Evolutionary conservation across 192 early-diverging fungal species (phyloP).

Genomic region (Pilobolus umbonatus): DNA sequence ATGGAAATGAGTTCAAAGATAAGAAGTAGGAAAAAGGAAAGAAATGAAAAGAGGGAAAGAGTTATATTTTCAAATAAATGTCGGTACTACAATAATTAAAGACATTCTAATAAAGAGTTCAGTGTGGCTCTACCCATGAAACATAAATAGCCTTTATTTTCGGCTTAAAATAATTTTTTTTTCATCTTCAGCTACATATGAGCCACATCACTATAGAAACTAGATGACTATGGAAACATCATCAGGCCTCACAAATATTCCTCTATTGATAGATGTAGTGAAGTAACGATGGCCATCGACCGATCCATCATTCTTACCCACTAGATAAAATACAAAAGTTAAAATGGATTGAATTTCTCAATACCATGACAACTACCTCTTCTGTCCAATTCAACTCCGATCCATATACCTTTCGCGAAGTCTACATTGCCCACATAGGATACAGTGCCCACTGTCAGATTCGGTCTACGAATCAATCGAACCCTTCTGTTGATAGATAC

Average conservation of each 20-base stretch:
- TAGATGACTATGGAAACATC: conserved; percentile 28
- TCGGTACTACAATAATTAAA: too few relatives aligned
- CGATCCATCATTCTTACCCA: conserved; percentile 73
- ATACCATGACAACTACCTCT: conserved; percentile 11
- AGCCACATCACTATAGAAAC: neutral
- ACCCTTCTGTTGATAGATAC: conserved; percentile 15
- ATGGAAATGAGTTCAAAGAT: too few relatives aligned
- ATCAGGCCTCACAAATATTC: conserved; percentile 66
- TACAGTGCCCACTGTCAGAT: conserved; percentile 50
- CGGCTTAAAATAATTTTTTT: neutral
- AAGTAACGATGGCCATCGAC: conserved; percentile 71
- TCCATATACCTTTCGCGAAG: conserved; percentile 80
- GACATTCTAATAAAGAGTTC: too few relatives aligned
- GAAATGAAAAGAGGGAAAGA: too few relatives aligned
- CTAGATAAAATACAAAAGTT: neutral
- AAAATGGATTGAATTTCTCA: neutral
- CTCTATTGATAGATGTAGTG: conserved; percentile 55
- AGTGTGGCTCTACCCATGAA: too few relatives aligned
- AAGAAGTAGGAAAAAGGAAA: too few relatives aligned
- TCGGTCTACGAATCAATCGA: conserved; percentile 9
- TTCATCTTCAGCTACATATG: neutral
- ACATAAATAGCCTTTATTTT: too few relatives aligned
- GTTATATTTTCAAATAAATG: too few relatives aligned
- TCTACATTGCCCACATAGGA: conserved; percentile 71
- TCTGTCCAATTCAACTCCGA: conserved; percentile 80